These are phyloP conservation scores for Fraxinus greggii DNA, from an alignment of 305 asterid species.

Conservation along the genomic window DNA sequence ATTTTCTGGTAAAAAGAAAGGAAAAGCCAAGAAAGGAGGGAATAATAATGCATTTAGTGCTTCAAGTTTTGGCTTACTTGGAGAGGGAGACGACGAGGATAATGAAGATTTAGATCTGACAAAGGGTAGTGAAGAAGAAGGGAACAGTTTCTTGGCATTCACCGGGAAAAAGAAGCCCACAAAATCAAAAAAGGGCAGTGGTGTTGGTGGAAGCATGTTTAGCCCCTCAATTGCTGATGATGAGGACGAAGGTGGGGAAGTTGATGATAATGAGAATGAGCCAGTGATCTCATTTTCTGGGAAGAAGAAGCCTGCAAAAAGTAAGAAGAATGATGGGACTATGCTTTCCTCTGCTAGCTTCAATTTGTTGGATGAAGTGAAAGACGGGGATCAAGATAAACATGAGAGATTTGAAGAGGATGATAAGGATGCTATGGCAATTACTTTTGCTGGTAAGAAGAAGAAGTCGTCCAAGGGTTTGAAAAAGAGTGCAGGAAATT, in stretches of 20 bases:
- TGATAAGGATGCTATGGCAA: constrained; percentile 14
- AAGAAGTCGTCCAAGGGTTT: constrained; percentile 45
- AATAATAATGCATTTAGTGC: constrained; percentile 37
- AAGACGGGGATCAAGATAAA: constrained; percentile 35
- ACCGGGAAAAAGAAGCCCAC: constrained; percentile 39
- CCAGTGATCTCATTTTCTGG: constrained; percentile 46
- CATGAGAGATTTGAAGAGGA: constrained; percentile 34
- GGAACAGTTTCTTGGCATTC: constrained; percentile 15
- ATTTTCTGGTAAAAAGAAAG: constrained; percentile 69
- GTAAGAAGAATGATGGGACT: constrained; percentile 47
- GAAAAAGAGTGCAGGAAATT: constrained; percentile 41
- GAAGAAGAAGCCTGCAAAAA: constrained; percentile 59
- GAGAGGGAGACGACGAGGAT: constrained; percentile 46
- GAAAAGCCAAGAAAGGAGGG: constrained; percentile 55
- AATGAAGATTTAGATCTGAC: constrained; percentile 21
- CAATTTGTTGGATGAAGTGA: constrained; percentile 43
- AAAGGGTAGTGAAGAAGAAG: constrained; percentile 21
- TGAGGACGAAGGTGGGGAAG: constrained; percentile 41
- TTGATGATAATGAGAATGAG: constrained; percentile 36
- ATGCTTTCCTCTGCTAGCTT: constrained; percentile 39
- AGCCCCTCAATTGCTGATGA: constrained; percentile 33
- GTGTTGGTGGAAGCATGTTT: constrained; percentile 25
- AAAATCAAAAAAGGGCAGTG: constrained; percentile 36
- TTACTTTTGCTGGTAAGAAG: constrained; percentile 49
- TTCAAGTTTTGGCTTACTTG: constrained; percentile 57